A percentile compares a stretch with the other conserved stretches of the same genome.
These are phyloP conservation scores for Crithidia fasciculata DNA, from an alignment of 208 protist genomes.

Conservation along the genomic window DNA sequence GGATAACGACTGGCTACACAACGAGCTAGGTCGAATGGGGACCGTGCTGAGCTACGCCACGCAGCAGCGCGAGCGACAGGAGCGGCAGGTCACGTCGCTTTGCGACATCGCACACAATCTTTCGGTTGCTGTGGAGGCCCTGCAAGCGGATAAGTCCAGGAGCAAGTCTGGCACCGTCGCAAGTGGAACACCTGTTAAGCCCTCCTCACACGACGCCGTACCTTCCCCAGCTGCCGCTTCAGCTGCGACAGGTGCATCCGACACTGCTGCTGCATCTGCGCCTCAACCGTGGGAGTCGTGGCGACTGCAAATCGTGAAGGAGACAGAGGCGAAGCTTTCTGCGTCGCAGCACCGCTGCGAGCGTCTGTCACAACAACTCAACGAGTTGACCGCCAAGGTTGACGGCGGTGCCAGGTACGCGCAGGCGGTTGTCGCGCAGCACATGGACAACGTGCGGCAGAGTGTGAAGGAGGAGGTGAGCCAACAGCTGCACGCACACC, in stretches of 20 bases:
- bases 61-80: conserved; percentile 32
- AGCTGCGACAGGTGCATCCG: no score
- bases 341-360: conserved; percentile 17
- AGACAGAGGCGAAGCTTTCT: conserved; percentile 18
- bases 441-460: conserved; percentile 31
- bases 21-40: conserved; percentile 24
- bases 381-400: conserved; percentile 34
- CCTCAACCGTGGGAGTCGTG: conserved; percentile 16
- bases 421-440: conserved; percentile 26
- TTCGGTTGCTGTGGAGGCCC: conserved; percentile 30
- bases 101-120: conserved; percentile 43
- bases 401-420: conserved; percentile 33
- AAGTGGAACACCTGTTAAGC: not conserved
- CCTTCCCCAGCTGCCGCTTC: no score
- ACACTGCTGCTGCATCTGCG: not conserved
- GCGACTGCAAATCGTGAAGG: conserved; percentile 14
- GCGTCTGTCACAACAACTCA: conserved; percentile 33
- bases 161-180: not conserved
- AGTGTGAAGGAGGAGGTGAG: conserved; percentile 28
- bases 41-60: conserved; percentile 15
- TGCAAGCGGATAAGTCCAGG: conserved; percentile 16
- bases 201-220: no score
- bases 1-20: conserved; percentile 39
- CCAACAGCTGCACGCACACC: conserved; percentile 22
- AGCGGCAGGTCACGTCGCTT: conserved; percentile 29